Evolutionary conservation across 2,329 filamentous ascomycete genomes (phyloP), one percentile per base, ranked within the genome.

Genomic region (Aureobasidium namibiae): DNA sequence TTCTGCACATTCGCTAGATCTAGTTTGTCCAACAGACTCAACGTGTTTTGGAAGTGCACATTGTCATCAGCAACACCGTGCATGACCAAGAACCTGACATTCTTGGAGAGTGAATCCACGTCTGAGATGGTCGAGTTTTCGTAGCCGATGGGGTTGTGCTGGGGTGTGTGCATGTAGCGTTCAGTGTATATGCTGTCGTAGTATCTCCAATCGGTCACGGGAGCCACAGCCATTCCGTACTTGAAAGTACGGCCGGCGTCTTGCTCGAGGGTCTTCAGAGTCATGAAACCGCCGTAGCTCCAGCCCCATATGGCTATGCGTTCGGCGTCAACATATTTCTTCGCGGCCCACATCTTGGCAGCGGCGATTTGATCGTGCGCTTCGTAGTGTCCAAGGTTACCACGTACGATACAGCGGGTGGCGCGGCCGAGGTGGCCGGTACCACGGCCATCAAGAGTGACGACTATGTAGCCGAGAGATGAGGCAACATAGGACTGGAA

Each of bases 31-130:
- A 99, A 78, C 62, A 99, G 75, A 1, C 86, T 89, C 60, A 97
- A 81, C 0, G 92, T 91, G 73, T 95, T 97, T 73, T 99, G 95
- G 73, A 96, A 85, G 72, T 99, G 95, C 13, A 99, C 94, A 67
- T 99, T 99, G 74, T 99, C 94, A 68, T 99, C 94, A 8, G 89
- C 88, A n/a, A 91, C 83, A 65, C 94, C 94, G 70, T 99, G 94
- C 89, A 97, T 96, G 67, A 99, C 72, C 39, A 99, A 78, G 76
- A 97, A 99, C 33, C 92, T 86, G 62, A 92, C 88, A 70, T 88
- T 95, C 64, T 85, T 74, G 4, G 80, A 77, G 7, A 99, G 79
- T 0, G 90, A 88, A 0, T 82, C 78, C 63, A 86, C 86, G 68
- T 99, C 89, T 61, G 72, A 82, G 68, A 99, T 85, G 56, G 84